These are phyloP conservation scores for Amylocarpus encephaloides DNA, from an alignment of 2,329 filamentous ascomycete genomes.

Conservation along the genomic window DNA sequence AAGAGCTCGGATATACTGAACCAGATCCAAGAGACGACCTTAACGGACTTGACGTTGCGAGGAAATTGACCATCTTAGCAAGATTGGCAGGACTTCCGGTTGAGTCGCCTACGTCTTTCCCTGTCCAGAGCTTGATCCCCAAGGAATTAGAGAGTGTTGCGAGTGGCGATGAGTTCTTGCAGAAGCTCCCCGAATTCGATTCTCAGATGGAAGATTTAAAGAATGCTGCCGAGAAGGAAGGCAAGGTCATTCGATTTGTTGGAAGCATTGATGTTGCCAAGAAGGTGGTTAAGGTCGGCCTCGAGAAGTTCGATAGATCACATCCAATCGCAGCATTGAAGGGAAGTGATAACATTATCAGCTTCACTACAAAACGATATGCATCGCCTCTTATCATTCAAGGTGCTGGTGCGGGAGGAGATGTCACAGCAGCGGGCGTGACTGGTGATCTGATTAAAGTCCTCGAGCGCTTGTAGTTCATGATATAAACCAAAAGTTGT, in stretches of 20 bases:
- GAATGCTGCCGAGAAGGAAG: conserved; percentile 73
- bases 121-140: conserved; percentile 89
- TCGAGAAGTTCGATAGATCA: conserved; percentile 81
- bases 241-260: conserved; percentile 90
- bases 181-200: conserved; percentile 75
- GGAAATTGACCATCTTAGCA: conserved; percentile 92
- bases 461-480: conserved; percentile 47
- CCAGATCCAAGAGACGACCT: conserved; percentile 81
- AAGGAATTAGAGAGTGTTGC: conserved; percentile 71
- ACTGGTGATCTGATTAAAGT: conserved; percentile 91
- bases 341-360: conserved; percentile 98
- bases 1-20: conserved; percentile 87
- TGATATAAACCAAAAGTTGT: conserved; percentile 13
- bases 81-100: conserved; percentile 76
- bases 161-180: conserved; percentile 80
- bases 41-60: conserved; percentile 84
- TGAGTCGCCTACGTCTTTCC: conserved; percentile 79
- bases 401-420: conserved; percentile 87
- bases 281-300: conserved; percentile 80
- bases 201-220: conserved; percentile 85
- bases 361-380: conserved; percentile 95
- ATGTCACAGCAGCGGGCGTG: conserved; percentile 97
- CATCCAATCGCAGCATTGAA: conserved; percentile 91
- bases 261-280: conserved; percentile 83
- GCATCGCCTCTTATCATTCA: conserved; percentile 86